Evolutionary conservation across 2,329 filamentous ascomycete species (phyloP).

Genomic region (Cyphellophora europaea): DNA sequence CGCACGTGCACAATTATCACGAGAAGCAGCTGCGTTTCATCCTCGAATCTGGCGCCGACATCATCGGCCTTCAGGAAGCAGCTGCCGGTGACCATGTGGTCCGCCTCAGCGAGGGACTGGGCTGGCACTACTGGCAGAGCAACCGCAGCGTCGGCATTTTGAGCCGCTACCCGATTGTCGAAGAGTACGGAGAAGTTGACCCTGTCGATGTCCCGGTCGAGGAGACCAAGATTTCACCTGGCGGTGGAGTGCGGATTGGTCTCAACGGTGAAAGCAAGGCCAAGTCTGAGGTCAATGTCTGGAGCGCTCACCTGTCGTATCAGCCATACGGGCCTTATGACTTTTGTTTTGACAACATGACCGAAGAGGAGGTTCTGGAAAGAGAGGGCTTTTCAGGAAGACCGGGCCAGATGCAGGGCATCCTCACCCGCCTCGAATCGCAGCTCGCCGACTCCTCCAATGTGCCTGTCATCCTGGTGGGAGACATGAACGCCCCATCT

Average conservation of each 20-base stretch:
- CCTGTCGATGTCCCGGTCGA: too few relatives aligned
- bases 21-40: slow-evolving; percentile 1
- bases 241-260: neutral
- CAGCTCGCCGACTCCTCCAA: neutral
- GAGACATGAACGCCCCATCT: neutral
- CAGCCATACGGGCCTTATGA: neutral
- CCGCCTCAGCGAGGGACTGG: neutral
- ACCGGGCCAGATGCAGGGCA: neutral
- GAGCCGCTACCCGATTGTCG: neutral
- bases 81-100: neutral
- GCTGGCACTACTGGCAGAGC: neutral
- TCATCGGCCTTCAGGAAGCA: neutral
- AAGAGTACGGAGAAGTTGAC: neutral
- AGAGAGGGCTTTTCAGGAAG: neutral
- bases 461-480: neutral
- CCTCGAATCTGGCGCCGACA: neutral
- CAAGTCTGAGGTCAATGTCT: neutral
- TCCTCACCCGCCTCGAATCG: neutral
- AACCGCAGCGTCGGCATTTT: neutral
- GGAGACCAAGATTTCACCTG: neutral
- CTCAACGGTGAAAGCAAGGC: neutral
- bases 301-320: neutral
- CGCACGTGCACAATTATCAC: neutral
- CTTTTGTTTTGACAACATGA: neutral
- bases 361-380: neutral